Conservation (phyloP, 257 asterid species). For the Perilla frutescens region DNA sequence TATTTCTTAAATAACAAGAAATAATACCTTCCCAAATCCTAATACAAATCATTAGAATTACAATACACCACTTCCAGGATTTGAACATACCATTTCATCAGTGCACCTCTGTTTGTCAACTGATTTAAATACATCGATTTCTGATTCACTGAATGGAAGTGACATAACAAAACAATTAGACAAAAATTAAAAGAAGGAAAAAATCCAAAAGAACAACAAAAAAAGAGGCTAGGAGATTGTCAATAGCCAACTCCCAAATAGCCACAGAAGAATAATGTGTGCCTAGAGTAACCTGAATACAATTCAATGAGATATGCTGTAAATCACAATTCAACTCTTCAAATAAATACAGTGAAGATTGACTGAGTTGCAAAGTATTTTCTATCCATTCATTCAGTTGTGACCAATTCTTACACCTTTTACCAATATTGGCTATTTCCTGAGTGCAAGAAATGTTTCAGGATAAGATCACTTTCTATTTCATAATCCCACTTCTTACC, state of each 20-base stretch:
- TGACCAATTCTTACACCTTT: too few species aligned
- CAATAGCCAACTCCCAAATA: constrained; percentile 8
- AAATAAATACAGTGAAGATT: not conserved
- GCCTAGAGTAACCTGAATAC: constrained; percentile 21
- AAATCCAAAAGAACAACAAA: too few species aligned
- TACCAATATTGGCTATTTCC: too few species aligned
- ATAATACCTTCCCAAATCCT: constrained; percentile 1
- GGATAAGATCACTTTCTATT: too few species aligned
- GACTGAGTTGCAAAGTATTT: not conserved
- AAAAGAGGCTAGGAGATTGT: constrained; percentile 1
- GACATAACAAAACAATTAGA: constrained; percentile 32
- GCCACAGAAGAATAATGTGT: constrained; percentile 22
- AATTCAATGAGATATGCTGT: not conserved
- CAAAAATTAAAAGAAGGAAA: not conserved
- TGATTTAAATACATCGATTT: constrained; percentile 89
- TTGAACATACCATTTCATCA: constrained; percentile 76
- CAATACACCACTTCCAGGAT: constrained; percentile 31
- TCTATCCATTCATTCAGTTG: not conserved
- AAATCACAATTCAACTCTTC: not conserved
- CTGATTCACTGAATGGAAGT: constrained; percentile 75
- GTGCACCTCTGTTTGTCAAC: constrained; percentile 77
- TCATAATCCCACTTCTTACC: too few species aligned
- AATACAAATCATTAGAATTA: constrained; percentile 18
- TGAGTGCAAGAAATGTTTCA: too few species aligned
- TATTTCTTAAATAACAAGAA: constrained; percentile 27